Conservation (phyloP, 2,329 filamentous ascomycete genomes). For the Xylariaceae sp. region DNA sequence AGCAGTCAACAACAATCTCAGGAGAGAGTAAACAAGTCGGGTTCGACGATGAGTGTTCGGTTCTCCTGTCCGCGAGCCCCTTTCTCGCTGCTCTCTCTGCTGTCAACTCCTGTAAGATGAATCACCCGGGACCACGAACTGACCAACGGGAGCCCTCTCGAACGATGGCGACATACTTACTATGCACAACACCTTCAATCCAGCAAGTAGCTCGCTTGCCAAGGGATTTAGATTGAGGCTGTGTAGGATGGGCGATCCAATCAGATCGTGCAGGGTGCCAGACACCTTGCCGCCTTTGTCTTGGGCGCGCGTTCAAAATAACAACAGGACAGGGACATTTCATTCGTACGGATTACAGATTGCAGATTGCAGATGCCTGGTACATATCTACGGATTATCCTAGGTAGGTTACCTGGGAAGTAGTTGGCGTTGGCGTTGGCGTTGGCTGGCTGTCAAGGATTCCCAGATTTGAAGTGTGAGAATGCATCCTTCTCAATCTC, state of each 20-base stretch:
- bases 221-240: slow-evolving; percentile 26
- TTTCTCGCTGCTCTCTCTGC: neutral
- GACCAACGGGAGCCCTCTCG: neutral
- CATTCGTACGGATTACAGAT: neutral
- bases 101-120: neutral
- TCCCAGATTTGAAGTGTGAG: neutral
- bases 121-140: neutral
- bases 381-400: too few relatives aligned
- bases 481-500: neutral
- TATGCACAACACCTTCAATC: neutral
- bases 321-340: neutral
- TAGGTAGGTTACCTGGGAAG: neutral
- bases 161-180: neutral
- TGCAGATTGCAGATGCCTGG: too few relatives aligned
- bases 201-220: slow-evolving; percentile 15
- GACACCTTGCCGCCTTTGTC: slow-evolving; percentile 19
- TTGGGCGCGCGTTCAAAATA: neutral
- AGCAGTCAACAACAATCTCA: neutral
- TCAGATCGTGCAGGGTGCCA: slow-evolving; percentile 16
- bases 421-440: neutral
- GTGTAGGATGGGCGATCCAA: slow-evolving; percentile 24
- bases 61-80: neutral
- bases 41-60: too few relatives aligned
- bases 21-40: neutral
- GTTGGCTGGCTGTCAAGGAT: neutral